A percentile compares a stretch with the other conserved stretches of the same genome.
These are phyloP conservation scores for Cyclocybe cylindracea DNA, from an alignment of 768 basidiomycete species.

Conservation along the genomic window DNA sequence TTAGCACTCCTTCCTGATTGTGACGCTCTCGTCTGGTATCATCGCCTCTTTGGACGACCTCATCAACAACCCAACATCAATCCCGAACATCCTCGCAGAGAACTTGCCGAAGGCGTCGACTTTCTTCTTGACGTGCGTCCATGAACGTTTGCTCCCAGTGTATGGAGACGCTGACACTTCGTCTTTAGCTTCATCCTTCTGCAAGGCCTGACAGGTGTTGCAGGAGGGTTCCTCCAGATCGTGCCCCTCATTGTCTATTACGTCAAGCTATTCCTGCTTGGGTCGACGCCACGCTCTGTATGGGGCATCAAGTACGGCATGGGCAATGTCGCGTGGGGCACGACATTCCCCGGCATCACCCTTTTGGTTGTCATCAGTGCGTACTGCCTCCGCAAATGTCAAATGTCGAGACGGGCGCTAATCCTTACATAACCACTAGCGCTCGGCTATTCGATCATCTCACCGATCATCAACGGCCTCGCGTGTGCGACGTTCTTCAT, in stretches of 20 bases:
- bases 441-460: conserved; percentile 83
- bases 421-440: conserved; percentile 33
- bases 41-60: conserved; percentile 67
- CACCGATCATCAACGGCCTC: conserved; percentile 92
- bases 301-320: conserved; percentile 81
- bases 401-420: conserved; percentile 2
- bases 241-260: conserved; percentile 83
- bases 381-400: conserved; percentile 22
- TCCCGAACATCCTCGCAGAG: conserved; percentile 71
- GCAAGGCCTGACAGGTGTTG: conserved; percentile 79
- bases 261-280: conserved; percentile 84
- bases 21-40: conserved; percentile 84
- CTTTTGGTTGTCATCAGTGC: conserved; percentile 82
- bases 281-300: conserved; percentile 85
- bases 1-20: conserved; percentile 92
- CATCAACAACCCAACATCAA: conserved; percentile 63
- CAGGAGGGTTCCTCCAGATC: conserved; percentile 78
- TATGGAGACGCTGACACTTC: background rate
- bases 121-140: conserved; percentile 82
- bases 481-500: conserved; percentile 79
- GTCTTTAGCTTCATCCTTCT: conserved; percentile 66
- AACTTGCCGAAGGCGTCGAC: conserved; percentile 83
- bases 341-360: conserved; percentile 66
- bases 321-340: conserved; percentile 76
- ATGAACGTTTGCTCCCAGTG: background rate